These are phyloP conservation scores for Peronospora farinosa DNA, from an alignment of 352 stramenopile species.

Conservation along the genomic window DNA sequence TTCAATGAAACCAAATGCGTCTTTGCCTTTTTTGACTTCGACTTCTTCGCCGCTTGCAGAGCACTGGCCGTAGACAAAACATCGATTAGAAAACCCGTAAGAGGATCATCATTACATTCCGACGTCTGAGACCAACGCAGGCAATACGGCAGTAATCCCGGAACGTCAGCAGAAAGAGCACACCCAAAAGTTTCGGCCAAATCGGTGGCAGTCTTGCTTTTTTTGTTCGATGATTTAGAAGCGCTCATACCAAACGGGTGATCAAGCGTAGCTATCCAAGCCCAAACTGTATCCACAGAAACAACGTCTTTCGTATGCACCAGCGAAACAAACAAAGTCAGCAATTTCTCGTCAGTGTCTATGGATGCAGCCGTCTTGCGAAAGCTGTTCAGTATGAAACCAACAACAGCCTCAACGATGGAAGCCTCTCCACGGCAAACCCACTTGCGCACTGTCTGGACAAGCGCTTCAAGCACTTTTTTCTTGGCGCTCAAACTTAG, in stretches of 20 bases:
- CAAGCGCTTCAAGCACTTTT: slow-evolving; percentile 44
- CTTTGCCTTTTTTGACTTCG: slow-evolving; percentile 34
- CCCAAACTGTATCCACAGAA: slow-evolving; percentile 34
- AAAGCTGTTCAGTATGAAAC: slow-evolving; percentile 53
- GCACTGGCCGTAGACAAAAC: slow-evolving; percentile 45
- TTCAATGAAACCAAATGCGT: slow-evolving; percentile 40
- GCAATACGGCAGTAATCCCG: slow-evolving; percentile 46
- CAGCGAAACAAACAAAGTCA: slow-evolving; percentile 60
- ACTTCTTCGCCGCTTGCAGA: slow-evolving; percentile 26
- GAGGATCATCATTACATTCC: slow-evolving; percentile 35
- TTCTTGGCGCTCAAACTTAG: slow-evolving; percentile 47
- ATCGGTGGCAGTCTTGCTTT: slow-evolving; percentile 15
- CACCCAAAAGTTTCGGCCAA: slow-evolving; percentile 40
- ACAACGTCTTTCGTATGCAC: slow-evolving; percentile 23
- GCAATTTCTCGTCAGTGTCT: slow-evolving; percentile 46
- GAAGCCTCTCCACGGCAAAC: slow-evolving; percentile 12
- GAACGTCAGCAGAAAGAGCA: slow-evolving; percentile 35
- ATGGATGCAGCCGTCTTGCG: slow-evolving; percentile 16
- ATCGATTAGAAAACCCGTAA: slow-evolving; percentile 57
- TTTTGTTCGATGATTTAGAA: slow-evolving; percentile 6
- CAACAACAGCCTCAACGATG: slow-evolving; percentile 41
- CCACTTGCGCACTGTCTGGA: slow-evolving; percentile 53
- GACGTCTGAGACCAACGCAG: slow-evolving; percentile 52
- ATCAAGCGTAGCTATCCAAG: slow-evolving; percentile 42
- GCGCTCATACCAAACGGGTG: slow-evolving; percentile 44